A percentile compares a stretch with the other conserved stretches of the same genome.
phyloP scores from a whole-genome alignment of 2,329 filamentous ascomycete species.

The Microcyclospora pomicola region DNA sequence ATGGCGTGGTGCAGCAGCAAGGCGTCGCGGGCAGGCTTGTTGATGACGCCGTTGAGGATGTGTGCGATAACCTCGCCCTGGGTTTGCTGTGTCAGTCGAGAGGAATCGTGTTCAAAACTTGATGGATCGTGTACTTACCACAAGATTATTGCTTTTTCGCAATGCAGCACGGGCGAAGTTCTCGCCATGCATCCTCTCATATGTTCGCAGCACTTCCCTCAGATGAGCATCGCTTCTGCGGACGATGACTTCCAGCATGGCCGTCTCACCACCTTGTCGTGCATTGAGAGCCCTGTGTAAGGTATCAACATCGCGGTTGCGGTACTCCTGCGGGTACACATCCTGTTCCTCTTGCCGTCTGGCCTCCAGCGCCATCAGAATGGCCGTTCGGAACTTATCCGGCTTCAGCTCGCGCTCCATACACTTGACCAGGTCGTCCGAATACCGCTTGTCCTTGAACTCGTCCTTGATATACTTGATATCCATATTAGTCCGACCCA shows the following conservation, averaged over 20 bases:
- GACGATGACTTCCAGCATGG: conserved; percentile 77
- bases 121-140: conserved; percentile 47
- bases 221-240: conserved; percentile 70
- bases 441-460: conserved; percentile 86
- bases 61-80: conserved; percentile 90
- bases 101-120: background rate
- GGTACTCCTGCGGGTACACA: conserved; percentile 41
- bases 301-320: conserved; percentile 52
- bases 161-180: conserved; percentile 86
- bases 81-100: background rate
- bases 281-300: conserved; percentile 58
- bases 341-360: conserved; percentile 70
- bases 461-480: conserved; percentile 73
- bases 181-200: conserved; percentile 56
- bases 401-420: conserved; percentile 89
- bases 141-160: conserved; percentile 77
- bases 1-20: conserved; percentile 84
- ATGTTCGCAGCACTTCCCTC: conserved; percentile 61
- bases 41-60: conserved; percentile 92
- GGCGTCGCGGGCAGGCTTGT: conserved; percentile 84
- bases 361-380: conserved; percentile 72
- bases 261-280: conserved; percentile 64
- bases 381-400: conserved; percentile 87
- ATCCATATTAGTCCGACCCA: conserved; percentile 81
- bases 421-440: conserved; percentile 64